Percentiles rank a stretch among this genome's conserved stretches.
These are phyloP conservation scores for Stephania yunnanensis DNA, from an alignment of 164 flowering plant species.

Conservation along the genomic window DNA sequence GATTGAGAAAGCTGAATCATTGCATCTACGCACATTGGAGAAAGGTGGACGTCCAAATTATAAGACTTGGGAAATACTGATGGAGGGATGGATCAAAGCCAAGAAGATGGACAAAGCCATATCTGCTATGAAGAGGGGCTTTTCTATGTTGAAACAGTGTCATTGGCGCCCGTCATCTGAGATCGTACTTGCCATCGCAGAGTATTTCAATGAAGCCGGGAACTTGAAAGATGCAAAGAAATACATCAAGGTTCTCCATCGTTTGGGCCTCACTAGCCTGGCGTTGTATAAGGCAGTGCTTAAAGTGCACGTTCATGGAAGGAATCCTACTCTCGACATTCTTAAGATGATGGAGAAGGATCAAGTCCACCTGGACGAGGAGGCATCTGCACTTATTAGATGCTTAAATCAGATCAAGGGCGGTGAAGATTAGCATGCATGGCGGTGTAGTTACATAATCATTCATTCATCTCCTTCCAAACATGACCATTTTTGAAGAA, in stretches of 20 bases:
- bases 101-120: slow-evolving; percentile 46
- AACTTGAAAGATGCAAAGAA: slow-evolving; percentile 29
- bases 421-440: background rate
- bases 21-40: slow-evolving; percentile 40
- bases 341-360: slow-evolving; percentile 44
- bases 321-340: slow-evolving; percentile 27
- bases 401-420: slow-evolving; percentile 8
- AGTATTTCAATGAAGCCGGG: slow-evolving; percentile 34
- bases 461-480: background rate
- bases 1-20: slow-evolving; percentile 43
- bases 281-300: slow-evolving; percentile 41
- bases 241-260: slow-evolving; percentile 23
- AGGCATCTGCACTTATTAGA: slow-evolving; percentile 24
- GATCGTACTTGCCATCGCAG: slow-evolving; percentile 29
- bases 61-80: slow-evolving; percentile 71
- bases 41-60: slow-evolving; percentile 57
- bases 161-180: slow-evolving; percentile 38
- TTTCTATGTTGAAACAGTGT: slow-evolving; percentile 32
- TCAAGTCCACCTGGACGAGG: slow-evolving; percentile 34
- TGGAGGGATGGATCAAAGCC: slow-evolving; percentile 51
- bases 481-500: background rate
- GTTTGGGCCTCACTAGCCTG: slow-evolving; percentile 31
- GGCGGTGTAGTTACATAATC: background rate
- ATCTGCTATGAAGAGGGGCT: slow-evolving; percentile 44
- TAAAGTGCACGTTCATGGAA: slow-evolving; percentile 25